Conservation (phyloP, 352 stramenopile species). For the Pythium dissimile region DNA sequence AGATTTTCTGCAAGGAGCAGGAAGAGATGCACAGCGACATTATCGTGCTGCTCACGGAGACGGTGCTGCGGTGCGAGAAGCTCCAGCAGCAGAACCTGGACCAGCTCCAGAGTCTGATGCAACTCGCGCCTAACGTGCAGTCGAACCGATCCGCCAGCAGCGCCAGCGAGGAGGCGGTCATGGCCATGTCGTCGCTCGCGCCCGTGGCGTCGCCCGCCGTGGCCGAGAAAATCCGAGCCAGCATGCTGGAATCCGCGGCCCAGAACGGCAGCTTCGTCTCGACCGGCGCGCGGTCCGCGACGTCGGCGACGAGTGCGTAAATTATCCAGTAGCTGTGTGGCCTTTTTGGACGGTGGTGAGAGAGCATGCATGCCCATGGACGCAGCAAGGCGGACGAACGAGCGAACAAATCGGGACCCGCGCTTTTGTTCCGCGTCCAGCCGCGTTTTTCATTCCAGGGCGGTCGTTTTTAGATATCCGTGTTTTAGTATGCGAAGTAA, state of each 20-base stretch:
- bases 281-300: slow-evolving; percentile 1
- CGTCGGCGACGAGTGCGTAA: slow-evolving; percentile 22
- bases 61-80: slow-evolving; percentile 73
- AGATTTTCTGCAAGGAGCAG: slow-evolving; percentile 75
- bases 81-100: slow-evolving; percentile 82
- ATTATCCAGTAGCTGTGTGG: slow-evolving; percentile 17
- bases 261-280: not conserved
- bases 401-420: no score
- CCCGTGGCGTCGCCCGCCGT: slow-evolving; percentile 26
- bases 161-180: slow-evolving; percentile 17
- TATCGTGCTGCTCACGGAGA: slow-evolving; percentile 79
- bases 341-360: slow-evolving; percentile 11
- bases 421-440: no score
- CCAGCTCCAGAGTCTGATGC: slow-evolving; percentile 82
- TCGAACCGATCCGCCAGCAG: slow-evolving; percentile 9
- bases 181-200: slow-evolving; percentile 16
- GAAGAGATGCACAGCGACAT: slow-evolving; percentile 85
- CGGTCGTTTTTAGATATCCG: no score
- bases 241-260: slow-evolving; percentile 5
- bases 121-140: slow-evolving; percentile 43
- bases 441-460: no score
- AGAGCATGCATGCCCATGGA: no score
- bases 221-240: slow-evolving; percentile 14
- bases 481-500: no score
- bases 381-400: no score